Percentiles rank a stretch among this genome's conserved stretches.
phyloP scores from a whole-genome alignment of 2,329 filamentous ascomycete genomes.

The Reticulascus tulasneorum region DNA sequence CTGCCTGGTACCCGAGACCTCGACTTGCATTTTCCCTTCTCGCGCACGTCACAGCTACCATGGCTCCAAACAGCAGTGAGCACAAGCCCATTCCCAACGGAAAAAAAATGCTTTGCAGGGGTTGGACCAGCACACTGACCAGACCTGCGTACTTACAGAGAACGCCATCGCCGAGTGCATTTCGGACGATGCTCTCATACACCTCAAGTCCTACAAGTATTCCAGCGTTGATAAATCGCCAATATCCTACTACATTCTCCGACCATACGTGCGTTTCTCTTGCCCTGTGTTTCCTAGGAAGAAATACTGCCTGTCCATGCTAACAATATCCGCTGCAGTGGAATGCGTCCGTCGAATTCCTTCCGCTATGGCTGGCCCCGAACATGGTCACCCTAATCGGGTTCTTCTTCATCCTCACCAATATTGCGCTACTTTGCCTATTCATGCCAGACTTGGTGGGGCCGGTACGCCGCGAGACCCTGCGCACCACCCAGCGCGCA shows the following conservation, averaged over 20 bases:
- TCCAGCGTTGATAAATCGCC: constrained; percentile 94
- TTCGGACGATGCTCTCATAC: constrained; percentile 84
- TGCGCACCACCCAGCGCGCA: constrained; percentile 8
- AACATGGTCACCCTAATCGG: constrained; percentile 96
- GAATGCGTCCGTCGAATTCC: constrained; percentile 89
- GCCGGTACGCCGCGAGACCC: constrained; percentile 57
- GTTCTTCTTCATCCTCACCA: constrained; percentile 88
- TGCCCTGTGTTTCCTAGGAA: constrained; percentile 12
- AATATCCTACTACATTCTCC: constrained; percentile 88
- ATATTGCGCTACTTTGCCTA: constrained; percentile 70
- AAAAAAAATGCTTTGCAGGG: no score
- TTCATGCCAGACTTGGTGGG: constrained; percentile 88
- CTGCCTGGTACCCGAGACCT: no score
- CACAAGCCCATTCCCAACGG: no score
- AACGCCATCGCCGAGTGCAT: constrained; percentile 66
- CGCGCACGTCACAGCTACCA: no score
- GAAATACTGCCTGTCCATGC: constrained; percentile 13
- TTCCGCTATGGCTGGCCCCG: constrained; percentile 94
- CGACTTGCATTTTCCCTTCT: no score
- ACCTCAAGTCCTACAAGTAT: constrained; percentile 96
- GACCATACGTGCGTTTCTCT: constrained; percentile 74
- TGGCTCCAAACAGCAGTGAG: no score
- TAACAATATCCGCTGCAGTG: constrained; percentile 56
- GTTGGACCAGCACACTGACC: no score
- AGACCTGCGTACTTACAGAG: no score